These are phyloP conservation scores for Kodamaea jinghongensis DNA, from an alignment of 805 yeast species.

Conservation along the genomic window DNA sequence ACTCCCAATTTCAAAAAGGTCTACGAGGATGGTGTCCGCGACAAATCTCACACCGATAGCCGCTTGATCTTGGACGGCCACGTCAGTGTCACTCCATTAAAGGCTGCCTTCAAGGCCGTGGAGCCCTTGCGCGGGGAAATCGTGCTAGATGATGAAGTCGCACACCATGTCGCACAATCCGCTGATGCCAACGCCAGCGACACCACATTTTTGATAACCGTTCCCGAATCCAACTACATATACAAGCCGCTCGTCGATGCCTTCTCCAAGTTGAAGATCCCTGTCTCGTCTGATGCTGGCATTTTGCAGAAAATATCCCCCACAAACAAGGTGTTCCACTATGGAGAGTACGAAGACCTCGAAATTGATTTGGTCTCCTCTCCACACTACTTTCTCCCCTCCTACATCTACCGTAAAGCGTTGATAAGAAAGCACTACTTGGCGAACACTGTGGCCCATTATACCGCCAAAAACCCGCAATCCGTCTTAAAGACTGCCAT, in stretches of 20 bases:
- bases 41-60: slow-evolving; percentile 59
- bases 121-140: slow-evolving; percentile 57
- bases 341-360: slow-evolving; percentile 86
- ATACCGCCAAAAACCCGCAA: slow-evolving; percentile 68
- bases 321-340: slow-evolving; percentile 56
- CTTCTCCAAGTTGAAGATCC: slow-evolving; percentile 23
- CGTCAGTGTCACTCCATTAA: slow-evolving; percentile 54
- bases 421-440: slow-evolving; percentile 87
- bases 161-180: neutral
- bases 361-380: slow-evolving; percentile 66
- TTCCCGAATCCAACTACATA: slow-evolving; percentile 39
- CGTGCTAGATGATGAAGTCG: slow-evolving; percentile 27
- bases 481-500: slow-evolving; percentile 58
- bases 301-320: slow-evolving; percentile 16
- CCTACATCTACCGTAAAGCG: slow-evolving; percentile 87
- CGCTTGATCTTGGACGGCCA: slow-evolving; percentile 63
- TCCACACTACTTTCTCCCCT: slow-evolving; percentile 59
- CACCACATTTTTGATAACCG: slow-evolving; percentile 31
- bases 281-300: slow-evolving; percentile 24
- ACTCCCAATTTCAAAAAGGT: slow-evolving; percentile 74
- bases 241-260: slow-evolving; percentile 42
- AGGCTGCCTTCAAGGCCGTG: slow-evolving; percentile 66
- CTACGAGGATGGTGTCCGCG: slow-evolving; percentile 46
- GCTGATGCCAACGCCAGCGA: neutral
- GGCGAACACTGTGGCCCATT: slow-evolving; percentile 78